Percentiles rank a stretch among this genome's conserved stretches.
These are phyloP conservation scores for Quercus tomentella DNA, from an alignment of 331 rosid genomes.

Conservation along the genomic window DNA sequence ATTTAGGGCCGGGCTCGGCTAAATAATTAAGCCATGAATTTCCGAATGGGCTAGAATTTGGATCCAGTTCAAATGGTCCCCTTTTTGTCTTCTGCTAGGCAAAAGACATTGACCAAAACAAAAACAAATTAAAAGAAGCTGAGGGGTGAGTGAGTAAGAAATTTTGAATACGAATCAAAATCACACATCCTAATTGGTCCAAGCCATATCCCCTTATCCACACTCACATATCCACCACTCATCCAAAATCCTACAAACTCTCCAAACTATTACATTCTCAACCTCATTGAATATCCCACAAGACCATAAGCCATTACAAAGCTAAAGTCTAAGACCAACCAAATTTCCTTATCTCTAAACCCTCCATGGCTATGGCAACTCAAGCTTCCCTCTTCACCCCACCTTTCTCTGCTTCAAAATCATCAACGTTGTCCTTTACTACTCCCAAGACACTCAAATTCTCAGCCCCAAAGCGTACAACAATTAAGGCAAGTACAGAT, in stretches of 20 bases:
- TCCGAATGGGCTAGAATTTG: too few species aligned
- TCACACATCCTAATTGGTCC: slow-evolving; percentile 49
- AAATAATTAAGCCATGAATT: too few species aligned
- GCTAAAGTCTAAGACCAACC: neutral
- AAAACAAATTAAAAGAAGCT: slow-evolving; percentile 5
- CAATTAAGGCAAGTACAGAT: slow-evolving; percentile 35
- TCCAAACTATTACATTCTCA: neutral
- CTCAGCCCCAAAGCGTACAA: slow-evolving; percentile 18
- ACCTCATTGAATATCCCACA: slow-evolving; percentile 8
- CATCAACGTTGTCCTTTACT: slow-evolving; percentile 43
- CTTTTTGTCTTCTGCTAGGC: too few species aligned
- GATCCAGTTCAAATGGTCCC: too few species aligned
- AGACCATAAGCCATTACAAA: neutral
- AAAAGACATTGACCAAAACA: neutral
- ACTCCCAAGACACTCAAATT: slow-evolving; percentile 44
- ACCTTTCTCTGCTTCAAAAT: slow-evolving; percentile 42
- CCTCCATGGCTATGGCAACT: slow-evolving; percentile 76
- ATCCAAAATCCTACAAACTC: slow-evolving; percentile 29
- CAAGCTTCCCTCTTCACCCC: slow-evolving; percentile 87
- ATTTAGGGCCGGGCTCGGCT: too few species aligned
- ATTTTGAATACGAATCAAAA: slow-evolving; percentile 40
- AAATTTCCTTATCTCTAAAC: neutral
- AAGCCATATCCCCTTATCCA: slow-evolving; percentile 67
- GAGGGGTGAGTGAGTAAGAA: slow-evolving; percentile 10
- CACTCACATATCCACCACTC: slow-evolving; percentile 33